Evolutionary conservation across 2,329 filamentous ascomycete genomes (phyloP).

Genomic region (Colletotrichum sp.): DNA sequence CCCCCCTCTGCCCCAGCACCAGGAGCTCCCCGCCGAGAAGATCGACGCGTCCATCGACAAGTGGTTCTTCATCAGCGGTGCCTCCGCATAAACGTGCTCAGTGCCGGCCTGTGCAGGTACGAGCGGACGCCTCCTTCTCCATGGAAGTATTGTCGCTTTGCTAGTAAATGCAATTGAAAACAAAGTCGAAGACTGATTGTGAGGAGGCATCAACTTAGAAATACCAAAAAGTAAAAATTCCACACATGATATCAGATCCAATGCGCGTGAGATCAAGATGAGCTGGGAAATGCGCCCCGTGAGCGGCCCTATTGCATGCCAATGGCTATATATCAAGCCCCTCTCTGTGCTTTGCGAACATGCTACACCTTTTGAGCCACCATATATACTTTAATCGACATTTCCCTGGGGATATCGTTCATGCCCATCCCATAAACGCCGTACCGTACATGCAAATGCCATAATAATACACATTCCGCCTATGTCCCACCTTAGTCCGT

Average conservation of each 20-base stretch:
- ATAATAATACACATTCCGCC: constrained; percentile 10
- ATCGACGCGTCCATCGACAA: constrained; percentile 98
- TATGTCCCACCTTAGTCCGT: constrained; percentile 39
- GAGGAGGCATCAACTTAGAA: not conserved
- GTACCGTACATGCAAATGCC: constrained; percentile 8
- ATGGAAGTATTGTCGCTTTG: not conserved
- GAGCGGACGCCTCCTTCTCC: not conserved
- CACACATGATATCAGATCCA: not conserved
- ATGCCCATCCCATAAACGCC: constrained; percentile 16
- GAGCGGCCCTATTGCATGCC: not conserved
- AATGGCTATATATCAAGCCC: not conserved
- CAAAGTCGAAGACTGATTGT: not conserved
- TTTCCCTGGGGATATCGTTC: constrained; percentile 4
- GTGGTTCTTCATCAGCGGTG: constrained; percentile 99
- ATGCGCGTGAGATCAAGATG: not conserved
- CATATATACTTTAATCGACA: constrained; percentile 3
- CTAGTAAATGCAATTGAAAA: not conserved
- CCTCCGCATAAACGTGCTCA: constrained; percentile 68
- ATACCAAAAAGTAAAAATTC: constrained; percentile 13
- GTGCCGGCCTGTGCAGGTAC: not conserved
- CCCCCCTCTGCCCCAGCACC: constrained; percentile 76
- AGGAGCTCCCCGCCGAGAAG: constrained; percentile 84
- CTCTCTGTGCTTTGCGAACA: not conserved
- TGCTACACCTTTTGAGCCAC: not conserved
- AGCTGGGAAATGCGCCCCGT: not conserved